Base-by-base conservation (phyloP, 1,284 basidiomycete species). In the Boletellus sp. region DNA sequence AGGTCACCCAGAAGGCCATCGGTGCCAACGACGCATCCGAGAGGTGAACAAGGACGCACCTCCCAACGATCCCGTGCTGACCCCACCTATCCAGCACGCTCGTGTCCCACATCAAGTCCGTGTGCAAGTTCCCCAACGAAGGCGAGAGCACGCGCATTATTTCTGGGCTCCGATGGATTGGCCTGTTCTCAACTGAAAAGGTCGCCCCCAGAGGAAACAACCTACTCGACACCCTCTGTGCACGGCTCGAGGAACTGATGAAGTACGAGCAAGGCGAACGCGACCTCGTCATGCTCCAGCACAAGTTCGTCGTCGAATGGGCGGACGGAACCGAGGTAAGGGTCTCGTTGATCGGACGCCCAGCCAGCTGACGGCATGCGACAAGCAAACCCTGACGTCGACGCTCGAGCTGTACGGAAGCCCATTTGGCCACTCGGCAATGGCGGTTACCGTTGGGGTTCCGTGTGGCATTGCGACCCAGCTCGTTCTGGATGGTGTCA, bases 251-350 rank as follows among this genome's bases (percentile, higher is more conserved):
- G 78, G 81, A 78, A 58, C 83, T 97, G 70, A 97, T 97, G 89
- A 82, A 86, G 70, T 98, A 97, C 74, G 89, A 86, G 57, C 75
- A 80, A 44, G 92, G 92, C 57, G 95, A 98, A 75, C 86, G 93
- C 19, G 96, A 99, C 72, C 84, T 98, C 60, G 92, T 99, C 60
- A 92, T 97, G 84, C 83, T 99, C 49, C 95, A 98, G 75, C 96
- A 99, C 82, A 96, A 95, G 75, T 97, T 97, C 67, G 74, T 91
- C 62, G 86, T 97, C 43, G 83, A 93, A 68, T 90, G 89, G 82
- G 77, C 80, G 36, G 91, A 96, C 66, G 93, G 94, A 48, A 81
- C 75, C 45, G 75, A 80, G 69, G 89, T 88, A 53, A 53, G 79
- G 65, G 42, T 6, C 49, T 28, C 10, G 26, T 28, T 11, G 26